Evolutionary conservation across 495 filamentous ascomycete species (phyloP).

Genomic region (Penicillium lividum): DNA sequence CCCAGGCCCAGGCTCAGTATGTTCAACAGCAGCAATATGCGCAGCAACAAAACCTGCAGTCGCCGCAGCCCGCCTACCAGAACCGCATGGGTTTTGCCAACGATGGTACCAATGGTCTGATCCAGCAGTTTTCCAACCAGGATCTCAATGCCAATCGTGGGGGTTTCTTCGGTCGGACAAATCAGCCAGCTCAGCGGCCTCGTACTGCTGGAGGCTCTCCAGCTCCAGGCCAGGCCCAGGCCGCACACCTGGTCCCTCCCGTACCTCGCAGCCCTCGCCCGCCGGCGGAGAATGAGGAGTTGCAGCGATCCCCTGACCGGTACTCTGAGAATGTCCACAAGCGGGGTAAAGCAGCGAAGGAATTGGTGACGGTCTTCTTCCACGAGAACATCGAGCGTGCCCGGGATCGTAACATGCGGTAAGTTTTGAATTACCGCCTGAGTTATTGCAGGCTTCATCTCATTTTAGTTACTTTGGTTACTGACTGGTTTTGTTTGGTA

Average conservation of each 20-base stretch:
- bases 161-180: slow-evolving; percentile 69
- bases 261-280: slow-evolving; percentile 55
- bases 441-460: not conserved
- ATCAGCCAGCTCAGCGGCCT: slow-evolving; percentile 71
- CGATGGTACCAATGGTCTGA: slow-evolving; percentile 76
- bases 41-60: slow-evolving; percentile 60
- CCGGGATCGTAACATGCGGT: slow-evolving; percentile 89
- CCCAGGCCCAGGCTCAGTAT: slow-evolving; percentile 35
- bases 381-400: slow-evolving; percentile 93
- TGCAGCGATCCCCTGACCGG: slow-evolving; percentile 73
- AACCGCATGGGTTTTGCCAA: slow-evolving; percentile 50
- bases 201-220: slow-evolving; percentile 67
- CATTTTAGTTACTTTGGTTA: not conserved
- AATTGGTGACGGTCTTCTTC: slow-evolving; percentile 84
- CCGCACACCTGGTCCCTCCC: slow-evolving; percentile 63
- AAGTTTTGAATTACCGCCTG: slow-evolving; percentile 25
- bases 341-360: slow-evolving; percentile 62
- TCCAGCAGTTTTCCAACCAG: slow-evolving; percentile 96
- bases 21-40: slow-evolving; percentile 63
- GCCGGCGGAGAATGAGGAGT: slow-evolving; percentile 46
- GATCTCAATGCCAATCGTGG: slow-evolving; percentile 74
- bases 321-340: slow-evolving; percentile 80
- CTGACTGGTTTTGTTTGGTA: slow-evolving; percentile 34
- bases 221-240: slow-evolving; percentile 60
- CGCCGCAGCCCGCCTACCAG: slow-evolving; percentile 53